phyloP scores from a whole-genome alignment of 805 yeast genomes.

The Citeromyces matritensis region DNA sequence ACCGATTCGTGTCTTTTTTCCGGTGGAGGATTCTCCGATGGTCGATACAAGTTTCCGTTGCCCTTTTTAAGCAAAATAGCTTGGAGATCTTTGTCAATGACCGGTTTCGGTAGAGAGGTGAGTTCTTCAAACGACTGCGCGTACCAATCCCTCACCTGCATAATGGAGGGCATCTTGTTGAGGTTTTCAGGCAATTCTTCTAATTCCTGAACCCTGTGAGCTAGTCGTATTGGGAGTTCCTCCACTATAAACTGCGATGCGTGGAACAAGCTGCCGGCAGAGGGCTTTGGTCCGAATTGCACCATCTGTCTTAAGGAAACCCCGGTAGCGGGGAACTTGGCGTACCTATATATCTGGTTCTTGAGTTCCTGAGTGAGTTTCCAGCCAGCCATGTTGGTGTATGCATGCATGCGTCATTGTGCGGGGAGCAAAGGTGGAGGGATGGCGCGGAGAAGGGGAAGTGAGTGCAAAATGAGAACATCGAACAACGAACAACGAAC shows the following conservation, averaged over 20 bases:
- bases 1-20: background rate
- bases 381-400: constrained; percentile 16
- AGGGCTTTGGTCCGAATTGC: constrained; percentile 71
- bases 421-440: too few relatives aligned
- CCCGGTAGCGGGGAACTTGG: constrained; percentile 68
- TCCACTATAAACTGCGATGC: constrained; percentile 78
- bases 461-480: too few relatives aligned
- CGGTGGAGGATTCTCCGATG: constrained; percentile 1
- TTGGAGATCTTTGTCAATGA: constrained; percentile 24
- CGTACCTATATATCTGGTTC: constrained; percentile 45
- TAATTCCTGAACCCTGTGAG: constrained; percentile 73
- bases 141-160: constrained; percentile 75
- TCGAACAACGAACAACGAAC: too few relatives aligned
- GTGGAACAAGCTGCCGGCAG: constrained; percentile 63
- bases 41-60: constrained; percentile 3
- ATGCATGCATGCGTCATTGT: too few relatives aligned
- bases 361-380: constrained; percentile 30
- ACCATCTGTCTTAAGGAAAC: constrained; percentile 83
- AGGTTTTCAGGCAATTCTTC: constrained; percentile 70
- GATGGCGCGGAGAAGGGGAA: too few relatives aligned
- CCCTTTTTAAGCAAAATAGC: constrained; percentile 15
- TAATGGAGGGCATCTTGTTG: constrained; percentile 57
- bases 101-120: constrained; percentile 47
- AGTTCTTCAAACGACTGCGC: constrained; percentile 82
- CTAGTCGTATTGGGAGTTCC: constrained; percentile 77